Conservation (phyloP, 257 asterid genomes). For the Leptodermis oblonga region DNA sequence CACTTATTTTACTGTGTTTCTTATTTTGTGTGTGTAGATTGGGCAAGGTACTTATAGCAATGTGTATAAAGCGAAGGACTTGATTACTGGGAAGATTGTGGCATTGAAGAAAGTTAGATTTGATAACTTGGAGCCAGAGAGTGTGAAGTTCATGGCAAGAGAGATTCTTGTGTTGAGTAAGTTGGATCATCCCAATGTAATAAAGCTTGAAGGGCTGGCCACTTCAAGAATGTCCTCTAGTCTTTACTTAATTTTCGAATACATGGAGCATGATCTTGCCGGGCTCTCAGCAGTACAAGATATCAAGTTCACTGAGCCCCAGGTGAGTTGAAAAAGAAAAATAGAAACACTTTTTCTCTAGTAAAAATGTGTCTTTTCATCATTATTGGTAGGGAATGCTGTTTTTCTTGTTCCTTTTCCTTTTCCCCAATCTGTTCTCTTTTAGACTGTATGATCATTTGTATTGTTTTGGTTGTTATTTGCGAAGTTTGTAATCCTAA, state of each 20-base stretch:
- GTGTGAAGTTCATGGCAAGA: constrained; percentile 79
- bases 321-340: constrained; percentile 37
- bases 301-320: constrained; percentile 64
- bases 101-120: constrained; percentile 90
- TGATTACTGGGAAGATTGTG: constrained; percentile 79
- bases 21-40: constrained; percentile 41
- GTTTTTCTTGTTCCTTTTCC: neutral
- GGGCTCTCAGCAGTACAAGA: constrained; percentile 74
- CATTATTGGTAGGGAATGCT: neutral
- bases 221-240: constrained; percentile 86
- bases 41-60: constrained; percentile 97
- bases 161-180: constrained; percentile 65
- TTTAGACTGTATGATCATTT: neutral
- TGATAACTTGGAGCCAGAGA: constrained; percentile 71
- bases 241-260: constrained; percentile 83
- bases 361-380: neutral
- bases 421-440: neutral
- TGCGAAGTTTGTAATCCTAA: neutral
- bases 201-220: constrained; percentile 85
- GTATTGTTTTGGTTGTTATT: neutral
- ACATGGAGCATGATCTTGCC: constrained; percentile 96
- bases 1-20: neutral
- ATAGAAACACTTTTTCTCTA: neutral
- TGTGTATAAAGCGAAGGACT: constrained; percentile 85
- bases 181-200: constrained; percentile 85